Percentiles rank a stretch among this genome's conserved stretches.
Evolutionary conservation across 306 rosid species (phyloP).

Genomic region (Argentina anserina): DNA sequence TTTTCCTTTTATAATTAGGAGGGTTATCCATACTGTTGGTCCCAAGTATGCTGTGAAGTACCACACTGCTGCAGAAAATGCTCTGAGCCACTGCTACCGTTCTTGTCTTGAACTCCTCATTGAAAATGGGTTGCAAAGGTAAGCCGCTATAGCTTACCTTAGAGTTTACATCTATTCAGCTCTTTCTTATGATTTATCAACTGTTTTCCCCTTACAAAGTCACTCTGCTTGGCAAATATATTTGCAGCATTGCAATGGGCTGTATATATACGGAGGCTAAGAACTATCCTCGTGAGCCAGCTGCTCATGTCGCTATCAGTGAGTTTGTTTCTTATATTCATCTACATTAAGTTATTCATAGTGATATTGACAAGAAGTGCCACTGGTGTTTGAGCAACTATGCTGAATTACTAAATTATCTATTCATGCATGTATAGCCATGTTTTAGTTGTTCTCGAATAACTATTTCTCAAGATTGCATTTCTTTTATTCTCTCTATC

Average conservation of each 20-base stretch:
- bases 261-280: slow-evolving; percentile 90
- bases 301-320: slow-evolving; percentile 98
- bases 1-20: slow-evolving; percentile 49
- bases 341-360: slow-evolving; percentile 20
- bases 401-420: background rate
- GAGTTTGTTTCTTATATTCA: slow-evolving; percentile 40
- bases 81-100: slow-evolving; percentile 97
- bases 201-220: slow-evolving; percentile 8
- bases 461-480: slow-evolving; percentile 10
- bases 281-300: slow-evolving; percentile 99
- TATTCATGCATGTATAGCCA: slow-evolving; percentile 8
- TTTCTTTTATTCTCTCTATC: background rate
- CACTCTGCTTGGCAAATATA: slow-evolving; percentile 20
- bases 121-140: slow-evolving; percentile 86
- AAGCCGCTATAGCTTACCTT: slow-evolving; percentile 25
- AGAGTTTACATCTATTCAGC: slow-evolving; percentile 1
- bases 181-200: background rate
- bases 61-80: slow-evolving; percentile 98
- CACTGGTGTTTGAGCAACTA: slow-evolving; percentile 15
- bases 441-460: slow-evolving; percentile 11
- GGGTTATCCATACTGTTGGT: slow-evolving; percentile 93
- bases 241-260: slow-evolving; percentile 89
- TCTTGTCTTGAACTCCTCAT: slow-evolving; percentile 95
- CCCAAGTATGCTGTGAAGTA: slow-evolving; percentile 96
- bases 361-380: slow-evolving; percentile 15